Percentiles rank a stretch among this genome's conserved stretches.
phyloP scores from a whole-genome alignment of 352 stramenopile genomes.

The Pythium dissotocum region DNA sequence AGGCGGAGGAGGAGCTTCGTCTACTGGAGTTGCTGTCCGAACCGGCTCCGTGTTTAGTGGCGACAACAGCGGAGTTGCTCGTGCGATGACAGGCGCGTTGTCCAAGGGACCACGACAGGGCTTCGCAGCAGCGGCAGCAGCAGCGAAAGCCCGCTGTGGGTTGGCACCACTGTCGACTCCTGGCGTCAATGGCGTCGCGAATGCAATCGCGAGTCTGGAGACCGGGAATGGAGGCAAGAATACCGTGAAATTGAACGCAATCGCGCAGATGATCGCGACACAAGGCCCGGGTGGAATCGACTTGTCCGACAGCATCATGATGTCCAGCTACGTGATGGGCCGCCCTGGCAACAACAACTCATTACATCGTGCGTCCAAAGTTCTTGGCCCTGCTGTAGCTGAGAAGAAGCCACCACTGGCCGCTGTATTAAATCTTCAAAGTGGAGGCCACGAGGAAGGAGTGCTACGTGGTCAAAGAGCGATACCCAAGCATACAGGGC shows the following conservation, averaged over 20 bases:
- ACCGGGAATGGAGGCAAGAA: neutral
- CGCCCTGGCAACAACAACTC: neutral
- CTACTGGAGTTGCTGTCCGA: neutral
- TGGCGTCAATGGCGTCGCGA: neutral
- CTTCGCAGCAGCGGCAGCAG: neutral
- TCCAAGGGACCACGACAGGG: neutral
- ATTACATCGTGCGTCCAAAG: neutral
- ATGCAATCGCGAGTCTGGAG: neutral
- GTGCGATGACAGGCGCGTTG: neutral
- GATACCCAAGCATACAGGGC: neutral
- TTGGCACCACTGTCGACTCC: neutral
- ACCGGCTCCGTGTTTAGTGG: neutral
- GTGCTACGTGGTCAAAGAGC: neutral
- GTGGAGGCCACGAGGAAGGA: neutral
- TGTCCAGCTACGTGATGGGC: constrained; percentile 23
- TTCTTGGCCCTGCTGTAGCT: neutral
- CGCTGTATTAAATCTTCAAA: neutral
- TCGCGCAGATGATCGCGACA: neutral
- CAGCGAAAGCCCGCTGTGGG: neutral
- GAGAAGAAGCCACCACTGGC: neutral
- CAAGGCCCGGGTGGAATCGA: constrained; percentile 7
- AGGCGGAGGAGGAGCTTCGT: neutral
- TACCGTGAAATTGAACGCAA: neutral
- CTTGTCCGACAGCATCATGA: constrained; percentile 27
- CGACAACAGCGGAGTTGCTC: neutral